phyloP scores from a whole-genome alignment of 768 basidiomycete genomes.

The Leccinum variicolor region DNA sequence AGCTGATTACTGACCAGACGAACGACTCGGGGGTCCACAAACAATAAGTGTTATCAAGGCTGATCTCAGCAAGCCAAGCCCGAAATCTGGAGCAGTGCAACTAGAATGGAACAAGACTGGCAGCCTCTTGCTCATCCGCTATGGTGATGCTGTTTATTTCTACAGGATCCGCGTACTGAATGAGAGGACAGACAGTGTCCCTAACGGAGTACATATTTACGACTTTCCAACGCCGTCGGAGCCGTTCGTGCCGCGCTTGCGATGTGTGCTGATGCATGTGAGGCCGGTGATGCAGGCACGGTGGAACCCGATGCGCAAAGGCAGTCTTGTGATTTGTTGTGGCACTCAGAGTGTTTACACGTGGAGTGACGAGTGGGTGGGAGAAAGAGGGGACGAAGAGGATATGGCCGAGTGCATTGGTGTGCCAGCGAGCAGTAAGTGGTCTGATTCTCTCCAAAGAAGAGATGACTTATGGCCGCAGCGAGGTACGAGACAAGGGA shows the following conservation, averaged over 20 bases:
- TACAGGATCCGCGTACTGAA: neutral
- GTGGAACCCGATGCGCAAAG: slow-evolving; percentile 87
- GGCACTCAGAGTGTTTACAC: slow-evolving; percentile 64
- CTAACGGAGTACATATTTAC: slow-evolving; percentile 65
- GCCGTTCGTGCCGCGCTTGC: slow-evolving; percentile 56
- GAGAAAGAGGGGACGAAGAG: slow-evolving; percentile 51
- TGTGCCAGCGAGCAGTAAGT: slow-evolving; percentile 74
- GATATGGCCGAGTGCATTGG: slow-evolving; percentile 92
- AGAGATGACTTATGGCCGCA: slow-evolving; percentile 23
- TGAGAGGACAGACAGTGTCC: slow-evolving; percentile 49
- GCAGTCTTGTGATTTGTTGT: slow-evolving; percentile 64
- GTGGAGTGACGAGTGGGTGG: slow-evolving; percentile 83
- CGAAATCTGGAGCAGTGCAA: slow-evolving; percentile 66
- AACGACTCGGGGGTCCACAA: slow-evolving; percentile 56
- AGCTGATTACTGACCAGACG: slow-evolving; percentile 43
- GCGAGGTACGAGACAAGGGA: slow-evolving; percentile 72
- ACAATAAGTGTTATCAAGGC: slow-evolving; percentile 46
- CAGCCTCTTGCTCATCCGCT: slow-evolving; percentile 67
- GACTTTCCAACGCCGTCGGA: slow-evolving; percentile 63
- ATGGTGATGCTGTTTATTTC: slow-evolving; percentile 44
- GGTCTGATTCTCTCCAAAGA: neutral
- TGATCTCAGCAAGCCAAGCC: slow-evolving; percentile 60
- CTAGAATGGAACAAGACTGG: slow-evolving; percentile 83
- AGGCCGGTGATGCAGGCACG: slow-evolving; percentile 60
- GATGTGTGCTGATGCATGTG: slow-evolving; percentile 65